Percentiles rank a stretch among this genome's conserved stretches.
Evolutionary conservation across 208 protist species (phyloP).

Genomic region (Acanthamoeba healyi): DNA sequence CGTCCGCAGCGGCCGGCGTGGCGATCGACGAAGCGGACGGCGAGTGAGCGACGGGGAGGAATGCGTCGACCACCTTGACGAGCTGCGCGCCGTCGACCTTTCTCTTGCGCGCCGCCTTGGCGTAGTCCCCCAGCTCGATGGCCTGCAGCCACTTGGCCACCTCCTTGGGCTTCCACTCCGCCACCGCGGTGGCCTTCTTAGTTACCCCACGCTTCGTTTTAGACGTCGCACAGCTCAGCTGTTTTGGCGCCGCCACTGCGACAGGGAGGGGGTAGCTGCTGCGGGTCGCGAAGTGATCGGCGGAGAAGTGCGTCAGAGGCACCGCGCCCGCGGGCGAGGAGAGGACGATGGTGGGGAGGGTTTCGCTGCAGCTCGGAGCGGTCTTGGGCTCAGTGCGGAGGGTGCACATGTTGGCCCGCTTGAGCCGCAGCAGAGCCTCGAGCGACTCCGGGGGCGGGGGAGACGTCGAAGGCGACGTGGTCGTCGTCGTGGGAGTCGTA

Average conservation of each 20-base stretch:
- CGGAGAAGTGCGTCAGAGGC: neutral
- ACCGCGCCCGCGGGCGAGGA: neutral
- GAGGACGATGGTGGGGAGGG: neutral
- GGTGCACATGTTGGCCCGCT: neutral
- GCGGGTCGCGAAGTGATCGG: neutral
- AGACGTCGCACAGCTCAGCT: too few species aligned
- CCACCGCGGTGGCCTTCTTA: neutral
- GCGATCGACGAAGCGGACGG: neutral
- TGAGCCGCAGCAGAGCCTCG: neutral
- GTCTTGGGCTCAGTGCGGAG: neutral
- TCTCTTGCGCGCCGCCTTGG: neutral
- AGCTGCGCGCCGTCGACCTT: neutral
- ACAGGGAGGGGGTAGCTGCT: too few species aligned
- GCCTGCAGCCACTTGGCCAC: constrained; percentile 31
- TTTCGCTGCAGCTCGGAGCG: neutral
- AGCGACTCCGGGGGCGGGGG: too few species aligned
- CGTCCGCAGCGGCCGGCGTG: neutral
- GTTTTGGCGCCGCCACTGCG: too few species aligned
- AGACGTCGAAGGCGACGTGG: neutral
- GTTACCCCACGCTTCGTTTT: neutral
- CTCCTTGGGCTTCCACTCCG: constrained; percentile 10
- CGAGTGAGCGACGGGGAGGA: neutral
- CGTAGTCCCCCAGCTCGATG: constrained; percentile 27
- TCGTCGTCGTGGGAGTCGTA: too few species aligned
- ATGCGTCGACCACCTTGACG: neutral